These are phyloP conservation scores for Arthrobotrys sinensis DNA, from an alignment of 2,329 filamentous ascomycete genomes.

Conservation along the genomic window DNA sequence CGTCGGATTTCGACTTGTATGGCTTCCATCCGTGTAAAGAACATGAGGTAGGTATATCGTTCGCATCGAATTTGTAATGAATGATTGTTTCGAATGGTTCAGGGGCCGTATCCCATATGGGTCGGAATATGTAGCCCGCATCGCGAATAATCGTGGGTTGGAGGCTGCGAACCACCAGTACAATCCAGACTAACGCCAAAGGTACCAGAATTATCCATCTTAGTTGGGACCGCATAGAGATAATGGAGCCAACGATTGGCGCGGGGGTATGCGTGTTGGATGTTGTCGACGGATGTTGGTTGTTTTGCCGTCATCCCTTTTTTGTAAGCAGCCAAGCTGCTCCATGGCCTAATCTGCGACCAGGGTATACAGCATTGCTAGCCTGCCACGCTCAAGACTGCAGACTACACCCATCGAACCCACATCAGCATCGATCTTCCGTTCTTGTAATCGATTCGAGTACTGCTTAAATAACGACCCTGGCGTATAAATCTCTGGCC, in stretches of 20 bases:
- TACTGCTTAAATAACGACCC: no score
- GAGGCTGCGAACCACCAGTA: constrained; percentile 41
- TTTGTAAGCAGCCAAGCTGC: constrained; percentile 24
- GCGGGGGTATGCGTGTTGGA: constrained; percentile 27
- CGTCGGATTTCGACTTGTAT: constrained; percentile 26
- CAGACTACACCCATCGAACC: no score
- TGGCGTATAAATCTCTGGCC: no score
- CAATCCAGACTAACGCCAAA: constrained; percentile 38
- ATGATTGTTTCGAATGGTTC: constrained; percentile 51
- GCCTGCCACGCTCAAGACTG: no score
- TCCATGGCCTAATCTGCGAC: no score
- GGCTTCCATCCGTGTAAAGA: constrained; percentile 41
- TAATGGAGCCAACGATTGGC: constrained; percentile 9
- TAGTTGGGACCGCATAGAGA: constrained; percentile 36
- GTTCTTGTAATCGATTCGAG: no score
- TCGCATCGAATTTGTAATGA: constrained; percentile 43
- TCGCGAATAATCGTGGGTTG: constrained; percentile 41
- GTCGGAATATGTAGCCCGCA: constrained; percentile 44
- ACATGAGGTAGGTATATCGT: constrained; percentile 37
- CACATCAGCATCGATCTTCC: no score
- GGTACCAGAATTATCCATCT: constrained; percentile 39
- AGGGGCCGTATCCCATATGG: constrained; percentile 41
- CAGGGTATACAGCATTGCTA: background rate
- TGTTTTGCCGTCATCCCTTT: constrained; percentile 1
- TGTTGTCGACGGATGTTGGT: constrained; percentile 40